Evolutionary conservation across 1,284 basidiomycete genomes (phyloP).

Genomic region (Ganoderma multipileum): DNA sequence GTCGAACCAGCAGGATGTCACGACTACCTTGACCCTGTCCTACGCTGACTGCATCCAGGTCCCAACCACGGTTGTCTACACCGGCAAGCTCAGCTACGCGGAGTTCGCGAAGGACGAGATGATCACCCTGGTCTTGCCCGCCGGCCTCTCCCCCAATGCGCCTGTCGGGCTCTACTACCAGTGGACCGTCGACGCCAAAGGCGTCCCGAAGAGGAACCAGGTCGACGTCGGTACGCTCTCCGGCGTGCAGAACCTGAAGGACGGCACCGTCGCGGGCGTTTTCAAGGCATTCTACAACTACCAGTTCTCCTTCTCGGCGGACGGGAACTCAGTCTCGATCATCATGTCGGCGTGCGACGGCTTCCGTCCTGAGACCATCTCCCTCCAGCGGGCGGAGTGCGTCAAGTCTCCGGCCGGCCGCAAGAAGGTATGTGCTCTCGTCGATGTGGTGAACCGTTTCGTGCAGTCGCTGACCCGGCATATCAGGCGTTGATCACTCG

Average conservation of each 20-base stretch:
- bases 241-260: not conserved
- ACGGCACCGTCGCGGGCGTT: not conserved
- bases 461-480: not conserved
- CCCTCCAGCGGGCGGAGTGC: not conserved
- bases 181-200: not conserved
- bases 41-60: not conserved
- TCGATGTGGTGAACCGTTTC: not conserved
- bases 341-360: not conserved
- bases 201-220: not conserved
- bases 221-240: not conserved
- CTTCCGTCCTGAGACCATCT: not conserved
- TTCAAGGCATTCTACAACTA: not conserved
- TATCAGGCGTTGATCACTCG: slow-evolving; percentile 1
- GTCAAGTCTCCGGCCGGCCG: not conserved
- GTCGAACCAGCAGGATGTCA: not conserved
- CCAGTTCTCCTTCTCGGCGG: not conserved
- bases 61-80: not conserved
- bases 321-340: not conserved
- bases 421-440: not conserved
- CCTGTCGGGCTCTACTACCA: slow-evolving; percentile 1
- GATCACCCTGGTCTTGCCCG: not conserved
- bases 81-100: slow-evolving; percentile 1
- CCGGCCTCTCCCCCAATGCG: not conserved
- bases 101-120: not conserved
- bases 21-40: not conserved